phyloP scores from a whole-genome alignment of 768 basidiomycete genomes.

The Peribolospora baueri region DNA sequence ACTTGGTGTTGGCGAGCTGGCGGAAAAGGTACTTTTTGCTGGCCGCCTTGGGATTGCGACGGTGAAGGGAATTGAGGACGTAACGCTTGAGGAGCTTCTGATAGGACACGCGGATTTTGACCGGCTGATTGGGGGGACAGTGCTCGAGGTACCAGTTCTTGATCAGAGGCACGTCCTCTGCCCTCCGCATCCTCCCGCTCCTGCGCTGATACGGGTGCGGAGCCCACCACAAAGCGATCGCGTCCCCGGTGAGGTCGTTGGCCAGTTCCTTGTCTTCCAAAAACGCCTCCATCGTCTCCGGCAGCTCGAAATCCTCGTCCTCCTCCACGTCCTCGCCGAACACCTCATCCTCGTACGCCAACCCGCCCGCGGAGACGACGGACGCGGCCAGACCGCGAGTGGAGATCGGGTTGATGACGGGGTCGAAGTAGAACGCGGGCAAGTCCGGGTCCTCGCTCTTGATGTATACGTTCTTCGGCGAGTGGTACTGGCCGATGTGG shows the following conservation, averaged over 20 bases:
- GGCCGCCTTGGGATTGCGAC: slow-evolving; percentile 80
- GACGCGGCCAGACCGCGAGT: slow-evolving; percentile 50
- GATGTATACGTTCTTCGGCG: slow-evolving; percentile 92
- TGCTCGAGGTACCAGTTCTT: slow-evolving; percentile 99
- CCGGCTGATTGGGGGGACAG: slow-evolving; percentile 81
- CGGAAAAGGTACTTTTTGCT: slow-evolving; percentile 93
- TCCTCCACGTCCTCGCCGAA: slow-evolving; percentile 52
- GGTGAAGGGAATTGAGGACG: slow-evolving; percentile 81
- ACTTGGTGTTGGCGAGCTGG: slow-evolving; percentile 68
- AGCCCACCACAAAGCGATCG: slow-evolving; percentile 95
- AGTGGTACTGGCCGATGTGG: slow-evolving; percentile 71
- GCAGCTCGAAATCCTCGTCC: slow-evolving; percentile 73
- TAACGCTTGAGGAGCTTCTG: slow-evolving; percentile 86
- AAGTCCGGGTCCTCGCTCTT: slow-evolving; percentile 98
- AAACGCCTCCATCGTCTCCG: slow-evolving; percentile 54
- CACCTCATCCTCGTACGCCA: slow-evolving; percentile 74
- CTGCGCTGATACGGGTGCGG: slow-evolving; percentile 85
- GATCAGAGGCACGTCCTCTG: slow-evolving; percentile 83
- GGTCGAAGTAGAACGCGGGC: slow-evolving; percentile 96
- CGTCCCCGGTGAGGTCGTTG: slow-evolving; percentile 80
- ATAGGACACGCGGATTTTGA: slow-evolving; percentile 96
- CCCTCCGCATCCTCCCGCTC: slow-evolving; percentile 73
- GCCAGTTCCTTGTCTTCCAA: slow-evolving; percentile 34
- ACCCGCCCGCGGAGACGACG: slow-evolving; percentile 46
- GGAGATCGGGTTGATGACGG: slow-evolving; percentile 91